These are phyloP conservation scores for Penicillium sp. DNA, from an alignment of 2,329 filamentous ascomycete genomes.

Conservation along the genomic window DNA sequence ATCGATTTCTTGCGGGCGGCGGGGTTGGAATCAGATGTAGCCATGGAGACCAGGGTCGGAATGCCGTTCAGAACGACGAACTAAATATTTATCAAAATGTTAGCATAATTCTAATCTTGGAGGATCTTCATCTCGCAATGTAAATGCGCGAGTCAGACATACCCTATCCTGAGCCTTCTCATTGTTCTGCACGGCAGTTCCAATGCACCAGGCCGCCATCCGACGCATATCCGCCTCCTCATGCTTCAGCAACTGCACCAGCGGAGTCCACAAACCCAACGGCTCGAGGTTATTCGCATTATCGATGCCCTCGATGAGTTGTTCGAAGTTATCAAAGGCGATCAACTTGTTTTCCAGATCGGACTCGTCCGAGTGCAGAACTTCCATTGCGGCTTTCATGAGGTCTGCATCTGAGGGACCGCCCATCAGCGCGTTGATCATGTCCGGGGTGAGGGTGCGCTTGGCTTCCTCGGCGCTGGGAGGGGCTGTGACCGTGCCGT, in stretches of 20 bases:
- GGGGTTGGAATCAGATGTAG: slow-evolving; percentile 61
- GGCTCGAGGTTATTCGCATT: slow-evolving; percentile 92
- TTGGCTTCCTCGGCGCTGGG: slow-evolving; percentile 39
- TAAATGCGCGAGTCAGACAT: slow-evolving; percentile 25
- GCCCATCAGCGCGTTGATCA: slow-evolving; percentile 75
- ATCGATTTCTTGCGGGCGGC: slow-evolving; percentile 82
- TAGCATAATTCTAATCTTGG: slow-evolving; percentile 24
- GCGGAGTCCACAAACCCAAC: slow-evolving; percentile 78
- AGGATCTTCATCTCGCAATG: not conserved
- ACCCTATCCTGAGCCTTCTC: slow-evolving; percentile 76
- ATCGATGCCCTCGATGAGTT: slow-evolving; percentile 88
- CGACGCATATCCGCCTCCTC: slow-evolving; percentile 72
- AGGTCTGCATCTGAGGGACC: slow-evolving; percentile 87
- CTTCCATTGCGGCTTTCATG: slow-evolving; percentile 82
- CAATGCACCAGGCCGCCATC: slow-evolving; percentile 92
- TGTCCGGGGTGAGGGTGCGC: slow-evolving; percentile 65
- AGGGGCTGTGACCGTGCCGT: slow-evolving; percentile 40
- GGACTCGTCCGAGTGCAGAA: slow-evolving; percentile 68
- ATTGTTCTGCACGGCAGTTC: slow-evolving; percentile 97
- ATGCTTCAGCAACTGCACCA: slow-evolving; percentile 71
- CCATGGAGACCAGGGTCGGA: slow-evolving; percentile 68
- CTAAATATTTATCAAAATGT: slow-evolving; percentile 36
- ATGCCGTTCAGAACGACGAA: slow-evolving; percentile 67
- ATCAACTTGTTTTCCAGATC: slow-evolving; percentile 75
- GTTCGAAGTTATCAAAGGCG: slow-evolving; percentile 94